Percentiles rank a stretch among this genome's conserved stretches.
Evolutionary conservation across 2,329 filamentous ascomycete species (phyloP).

Genomic region (Arthroderma sp.): DNA sequence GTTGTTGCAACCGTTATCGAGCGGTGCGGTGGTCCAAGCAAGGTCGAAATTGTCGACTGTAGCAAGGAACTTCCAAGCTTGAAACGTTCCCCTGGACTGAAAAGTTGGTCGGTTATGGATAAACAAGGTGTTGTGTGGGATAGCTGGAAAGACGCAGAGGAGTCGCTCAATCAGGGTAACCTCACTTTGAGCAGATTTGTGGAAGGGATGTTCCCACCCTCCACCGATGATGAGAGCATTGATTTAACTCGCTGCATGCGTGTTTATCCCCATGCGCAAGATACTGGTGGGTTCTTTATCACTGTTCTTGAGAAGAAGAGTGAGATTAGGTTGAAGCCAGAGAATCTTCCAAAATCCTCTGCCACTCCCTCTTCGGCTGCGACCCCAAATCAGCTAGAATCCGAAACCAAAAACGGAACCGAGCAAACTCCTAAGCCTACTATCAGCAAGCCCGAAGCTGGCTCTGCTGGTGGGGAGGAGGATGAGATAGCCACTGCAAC

Average conservation of each 20-base stretch:
- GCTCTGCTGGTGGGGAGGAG: not conserved
- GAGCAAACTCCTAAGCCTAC: not conserved
- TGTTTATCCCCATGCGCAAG: constrained; percentile 87
- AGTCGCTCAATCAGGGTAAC: constrained; percentile 44
- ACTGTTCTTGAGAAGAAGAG: constrained; percentile 82
- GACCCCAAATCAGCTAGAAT: constrained; percentile 19
- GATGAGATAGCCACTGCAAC: not conserved
- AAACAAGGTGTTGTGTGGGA: constrained; percentile 67
- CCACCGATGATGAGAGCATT: constrained; percentile 44
- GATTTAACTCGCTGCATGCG: constrained; percentile 85
- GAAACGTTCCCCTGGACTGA: constrained; percentile 63
- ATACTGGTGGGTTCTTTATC: constrained; percentile 97
- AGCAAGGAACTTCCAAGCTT: constrained; percentile 62
- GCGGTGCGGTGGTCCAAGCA: constrained; percentile 68
- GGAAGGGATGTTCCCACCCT: constrained; percentile 71
- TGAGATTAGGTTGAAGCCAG: constrained; percentile 67
- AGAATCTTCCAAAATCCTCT: constrained; percentile 25
- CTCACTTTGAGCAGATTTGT: constrained; percentile 54
- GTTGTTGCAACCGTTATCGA: constrained; percentile 80
- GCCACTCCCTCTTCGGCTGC: not conserved
- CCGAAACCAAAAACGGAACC: not conserved
- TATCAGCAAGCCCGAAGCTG: not conserved
- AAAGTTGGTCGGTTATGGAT: constrained; percentile 82
- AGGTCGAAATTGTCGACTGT: constrained; percentile 76
- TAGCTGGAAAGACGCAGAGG: constrained; percentile 68